A percentile compares a stretch with the other conserved stretches of the same genome.
Evolutionary conservation across 2,329 filamentous ascomycete genomes (phyloP).

Genomic region (Nemania bipapillata): DNA sequence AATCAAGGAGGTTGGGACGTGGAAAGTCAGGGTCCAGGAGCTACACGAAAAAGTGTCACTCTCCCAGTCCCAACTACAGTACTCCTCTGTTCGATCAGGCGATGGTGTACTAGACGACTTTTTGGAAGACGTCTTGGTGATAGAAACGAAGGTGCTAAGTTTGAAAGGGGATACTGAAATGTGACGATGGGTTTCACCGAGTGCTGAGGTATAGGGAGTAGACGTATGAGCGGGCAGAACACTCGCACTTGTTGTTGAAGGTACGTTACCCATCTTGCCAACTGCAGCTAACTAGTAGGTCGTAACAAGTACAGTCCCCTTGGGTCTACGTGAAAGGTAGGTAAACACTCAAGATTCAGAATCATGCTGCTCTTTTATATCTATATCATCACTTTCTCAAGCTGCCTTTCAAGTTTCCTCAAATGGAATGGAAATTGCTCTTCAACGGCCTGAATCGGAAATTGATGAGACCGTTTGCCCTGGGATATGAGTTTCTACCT

Average conservation of each 20-base stretch:
- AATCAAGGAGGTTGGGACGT: constrained; percentile 19
- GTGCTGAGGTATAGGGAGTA: background rate
- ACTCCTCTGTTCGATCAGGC: constrained; percentile 15
- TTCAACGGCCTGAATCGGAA: background rate
- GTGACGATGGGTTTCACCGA: constrained; percentile 13
- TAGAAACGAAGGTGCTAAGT: constrained; percentile 30
- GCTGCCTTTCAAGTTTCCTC: background rate
- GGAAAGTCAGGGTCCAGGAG: constrained; percentile 11
- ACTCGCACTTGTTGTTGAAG: constrained; percentile 27
- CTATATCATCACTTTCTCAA: too few species aligned
- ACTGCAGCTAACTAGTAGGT: background rate
- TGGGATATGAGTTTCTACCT: background rate
- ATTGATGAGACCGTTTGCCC: background rate
- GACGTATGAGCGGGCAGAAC: constrained; percentile 12
- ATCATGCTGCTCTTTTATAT: constrained; percentile 14
- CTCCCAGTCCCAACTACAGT: constrained; percentile 32
- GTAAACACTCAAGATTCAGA: background rate
- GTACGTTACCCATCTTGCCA: constrained; percentile 29
- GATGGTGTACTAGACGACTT: background rate
- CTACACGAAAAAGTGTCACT: constrained; percentile 21
- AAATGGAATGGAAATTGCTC: background rate
- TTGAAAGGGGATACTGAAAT: constrained; percentile 29
- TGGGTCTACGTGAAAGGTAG: background rate
- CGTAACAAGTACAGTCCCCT: background rate
- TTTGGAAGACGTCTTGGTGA: constrained; percentile 21